These are phyloP conservation scores for Lupinus albus DNA, from an alignment of 306 rosid genomes.

Conservation along the genomic window DNA sequence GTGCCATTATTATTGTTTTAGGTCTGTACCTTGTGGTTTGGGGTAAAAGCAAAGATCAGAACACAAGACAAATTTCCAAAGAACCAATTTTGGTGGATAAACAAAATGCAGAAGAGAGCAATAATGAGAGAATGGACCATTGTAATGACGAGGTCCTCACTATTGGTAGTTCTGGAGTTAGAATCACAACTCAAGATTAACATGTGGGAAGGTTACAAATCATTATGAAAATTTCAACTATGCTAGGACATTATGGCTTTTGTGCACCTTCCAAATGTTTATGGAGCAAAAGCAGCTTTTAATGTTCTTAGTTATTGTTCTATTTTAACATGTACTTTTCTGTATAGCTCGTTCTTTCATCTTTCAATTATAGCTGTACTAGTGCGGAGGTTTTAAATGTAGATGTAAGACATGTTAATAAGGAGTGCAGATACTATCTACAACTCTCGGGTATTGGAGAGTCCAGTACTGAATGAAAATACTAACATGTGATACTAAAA, in stretches of 20 bases:
- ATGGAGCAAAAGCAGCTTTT: slow-evolving; percentile 16
- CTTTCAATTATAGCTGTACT: too few relatives aligned
- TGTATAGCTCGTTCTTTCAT: neutral
- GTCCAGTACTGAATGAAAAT: too few relatives aligned
- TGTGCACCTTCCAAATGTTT: neutral
- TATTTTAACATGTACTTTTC: too few relatives aligned
- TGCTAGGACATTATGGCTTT: neutral
- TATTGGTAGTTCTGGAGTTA: slow-evolving; percentile 35
- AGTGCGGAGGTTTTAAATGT: neutral
- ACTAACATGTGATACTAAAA: too few relatives aligned
- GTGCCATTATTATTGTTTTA: slow-evolving; percentile 62
- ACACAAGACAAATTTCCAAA: slow-evolving; percentile 26
- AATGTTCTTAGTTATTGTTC: slow-evolving; percentile 14
- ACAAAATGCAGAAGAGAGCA: slow-evolving; percentile 28
- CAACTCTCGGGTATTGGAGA: too few relatives aligned
- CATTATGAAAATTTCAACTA: neutral
- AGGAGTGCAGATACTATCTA: too few relatives aligned
- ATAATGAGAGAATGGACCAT: slow-evolving; percentile 36
- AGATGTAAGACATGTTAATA: too few relatives aligned
- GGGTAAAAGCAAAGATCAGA: slow-evolving; percentile 81
- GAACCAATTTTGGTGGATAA: slow-evolving; percentile 42
- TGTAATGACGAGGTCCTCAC: slow-evolving; percentile 42
- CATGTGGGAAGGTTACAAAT: slow-evolving; percentile 17
- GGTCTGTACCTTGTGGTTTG: slow-evolving; percentile 81
- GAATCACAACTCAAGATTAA: slow-evolving; percentile 35